phyloP scores from a whole-genome alignment of 2,329 filamentous ascomycete species.

The Bipolaris oryzae region DNA sequence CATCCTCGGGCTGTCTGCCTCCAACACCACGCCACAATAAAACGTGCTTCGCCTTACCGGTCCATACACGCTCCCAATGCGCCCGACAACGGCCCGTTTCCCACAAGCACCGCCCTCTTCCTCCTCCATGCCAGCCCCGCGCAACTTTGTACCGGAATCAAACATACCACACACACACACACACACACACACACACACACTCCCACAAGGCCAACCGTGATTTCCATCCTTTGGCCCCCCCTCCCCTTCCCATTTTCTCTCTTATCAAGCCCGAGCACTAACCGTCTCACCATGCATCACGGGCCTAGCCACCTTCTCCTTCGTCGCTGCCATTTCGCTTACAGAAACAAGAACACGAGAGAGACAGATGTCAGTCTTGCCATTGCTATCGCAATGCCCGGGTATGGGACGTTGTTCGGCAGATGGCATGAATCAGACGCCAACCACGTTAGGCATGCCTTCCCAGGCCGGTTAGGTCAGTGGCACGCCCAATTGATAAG shows the following conservation, averaged over 20 bases:
- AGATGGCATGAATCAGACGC: constrained; percentile 1
- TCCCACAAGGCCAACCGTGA: not conserved
- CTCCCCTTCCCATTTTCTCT: constrained; percentile 7
- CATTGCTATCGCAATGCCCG: constrained; percentile 1
- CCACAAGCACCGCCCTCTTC: not conserved
- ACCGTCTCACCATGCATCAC: not conserved
- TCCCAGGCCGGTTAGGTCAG: constrained; percentile 17
- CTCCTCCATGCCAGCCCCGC: constrained; percentile 2
- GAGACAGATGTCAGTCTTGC: not conserved
- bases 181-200: no score
- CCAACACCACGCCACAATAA: constrained; percentile 12
- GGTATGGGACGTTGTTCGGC: constrained; percentile 5
- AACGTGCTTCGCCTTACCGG: not conserved
- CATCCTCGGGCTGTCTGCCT: not conserved
- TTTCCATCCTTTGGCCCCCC: constrained; percentile 15
- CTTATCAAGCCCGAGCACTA: constrained; percentile 4
- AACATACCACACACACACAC: constrained; percentile 8
- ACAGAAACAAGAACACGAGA: not conserved
- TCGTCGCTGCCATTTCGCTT: constrained; percentile 1
- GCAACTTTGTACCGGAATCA: constrained; percentile 9
- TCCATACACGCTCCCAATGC: constrained; percentile 1
- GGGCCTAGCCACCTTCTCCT: not conserved
- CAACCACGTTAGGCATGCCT: constrained; percentile 13
- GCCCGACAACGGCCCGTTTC: constrained; percentile 6
- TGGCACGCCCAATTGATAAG: constrained; percentile 13